A percentile compares a stretch with the other conserved stretches of the same genome.
These are phyloP conservation scores for Reutealis trisperma DNA, from an alignment of 345 rosid genomes.

Conservation along the genomic window DNA sequence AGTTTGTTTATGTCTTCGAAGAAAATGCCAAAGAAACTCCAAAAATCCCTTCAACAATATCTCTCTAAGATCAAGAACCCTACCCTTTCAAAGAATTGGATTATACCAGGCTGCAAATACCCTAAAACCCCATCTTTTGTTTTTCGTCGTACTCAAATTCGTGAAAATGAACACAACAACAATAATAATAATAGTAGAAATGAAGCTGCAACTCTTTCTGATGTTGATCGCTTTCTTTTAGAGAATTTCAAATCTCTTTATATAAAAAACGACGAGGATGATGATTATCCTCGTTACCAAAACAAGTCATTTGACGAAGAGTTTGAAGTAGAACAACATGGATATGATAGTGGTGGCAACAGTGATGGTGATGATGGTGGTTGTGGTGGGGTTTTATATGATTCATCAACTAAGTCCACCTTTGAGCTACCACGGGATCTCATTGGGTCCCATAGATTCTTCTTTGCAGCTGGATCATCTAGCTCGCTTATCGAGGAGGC, in stretches of 20 bases:
- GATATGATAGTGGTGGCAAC: not conserved
- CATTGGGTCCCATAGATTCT: conserved; percentile 49
- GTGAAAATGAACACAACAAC: conserved; percentile 2
- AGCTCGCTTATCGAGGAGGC: conserved; percentile 55
- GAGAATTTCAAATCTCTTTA: conserved; percentile 89
- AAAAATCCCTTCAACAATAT: conserved; percentile 56
- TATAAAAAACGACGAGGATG: conserved; percentile 41
- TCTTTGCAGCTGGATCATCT: conserved; percentile 43
- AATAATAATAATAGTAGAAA: not conserved
- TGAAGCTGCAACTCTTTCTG: conserved; percentile 67
- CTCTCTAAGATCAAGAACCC: conserved; percentile 63
- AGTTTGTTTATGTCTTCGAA: not conserved
- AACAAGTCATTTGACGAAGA: not conserved
- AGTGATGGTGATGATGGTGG: not conserved
- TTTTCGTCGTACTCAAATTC: conserved; percentile 14
- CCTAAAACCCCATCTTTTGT: conserved; percentile 68
- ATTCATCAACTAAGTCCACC: conserved; percentile 35
- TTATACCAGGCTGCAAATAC: conserved; percentile 54
- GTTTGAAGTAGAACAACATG: conserved; percentile 12
- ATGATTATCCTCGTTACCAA: not conserved
- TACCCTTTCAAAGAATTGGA: conserved; percentile 48
- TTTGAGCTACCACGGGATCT: conserved; percentile 30
- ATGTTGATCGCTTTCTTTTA: conserved; percentile 72
- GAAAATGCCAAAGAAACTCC: conserved; percentile 67
- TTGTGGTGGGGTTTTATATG: conserved; percentile 19